Evolutionary conservation across 2,329 filamentous ascomycete genomes (phyloP).

Genomic region (Claviceps purpurea): DNA sequence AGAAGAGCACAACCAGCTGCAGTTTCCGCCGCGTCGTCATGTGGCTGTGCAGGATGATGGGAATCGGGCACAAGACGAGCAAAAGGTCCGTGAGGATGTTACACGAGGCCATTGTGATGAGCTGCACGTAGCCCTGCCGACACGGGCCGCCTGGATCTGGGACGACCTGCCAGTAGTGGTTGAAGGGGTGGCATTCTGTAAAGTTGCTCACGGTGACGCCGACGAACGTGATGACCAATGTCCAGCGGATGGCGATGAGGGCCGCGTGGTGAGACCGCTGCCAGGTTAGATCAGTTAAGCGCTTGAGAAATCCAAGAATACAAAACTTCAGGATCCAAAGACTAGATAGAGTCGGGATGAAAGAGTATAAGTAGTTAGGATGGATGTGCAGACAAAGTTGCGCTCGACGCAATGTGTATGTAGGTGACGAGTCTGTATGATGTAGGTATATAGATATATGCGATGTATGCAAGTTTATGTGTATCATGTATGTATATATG

Average conservation of each 20-base stretch:
- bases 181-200: conserved; percentile 66
- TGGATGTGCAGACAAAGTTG: not conserved
- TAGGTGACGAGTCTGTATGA: too few relatives aligned
- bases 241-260: conserved; percentile 58
- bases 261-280: conserved; percentile 59
- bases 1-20: conserved; percentile 69
- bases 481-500: not conserved
- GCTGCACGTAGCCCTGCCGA: conserved; percentile 73
- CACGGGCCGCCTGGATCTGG: conserved; percentile 79
- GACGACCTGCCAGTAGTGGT: conserved; percentile 66
- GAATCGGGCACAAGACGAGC: conserved; percentile 77
- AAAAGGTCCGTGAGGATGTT: conserved; percentile 83
- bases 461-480: not conserved
- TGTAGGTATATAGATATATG: too few relatives aligned
- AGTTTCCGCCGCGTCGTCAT: conserved; percentile 69
- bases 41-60: conserved; percentile 67
- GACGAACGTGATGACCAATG: conserved; percentile 65
- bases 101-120: conserved; percentile 79
- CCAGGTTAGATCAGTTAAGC: conserved; percentile 74
- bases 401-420: not conserved
- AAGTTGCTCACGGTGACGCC: conserved; percentile 72
- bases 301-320: conserved; percentile 81
- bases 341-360: conserved; percentile 27
- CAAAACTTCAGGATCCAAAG: conserved; percentile 88
- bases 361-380: not conserved